Percentiles rank a stretch among this genome's conserved stretches.
phyloP scores from a whole-genome alignment of 169 alveolate genomes.

The Pseudocohnilembus persalinus region DNA sequence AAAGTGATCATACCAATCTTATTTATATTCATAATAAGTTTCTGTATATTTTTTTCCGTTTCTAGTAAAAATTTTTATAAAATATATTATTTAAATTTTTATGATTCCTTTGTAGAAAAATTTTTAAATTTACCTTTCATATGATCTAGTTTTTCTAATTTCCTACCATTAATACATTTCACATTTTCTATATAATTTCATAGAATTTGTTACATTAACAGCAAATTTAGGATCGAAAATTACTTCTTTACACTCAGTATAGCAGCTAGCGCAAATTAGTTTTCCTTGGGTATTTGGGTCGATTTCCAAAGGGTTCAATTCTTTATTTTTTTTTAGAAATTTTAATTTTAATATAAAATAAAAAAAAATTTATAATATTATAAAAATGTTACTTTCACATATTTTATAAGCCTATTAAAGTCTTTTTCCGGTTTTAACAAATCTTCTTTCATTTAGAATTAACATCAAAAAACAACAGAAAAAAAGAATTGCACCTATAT shows the following conservation, averaged over 20 bases:
- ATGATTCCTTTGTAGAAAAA: background rate
- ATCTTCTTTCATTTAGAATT: background rate
- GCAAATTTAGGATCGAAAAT: background rate
- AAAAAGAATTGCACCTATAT: background rate
- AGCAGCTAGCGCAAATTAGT: background rate
- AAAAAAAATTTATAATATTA: too few species aligned
- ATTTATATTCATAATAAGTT: background rate
- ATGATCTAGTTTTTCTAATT: background rate
- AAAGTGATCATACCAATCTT: background rate
- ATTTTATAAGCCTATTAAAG: background rate
- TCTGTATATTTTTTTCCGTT: background rate
- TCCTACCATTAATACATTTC: background rate
- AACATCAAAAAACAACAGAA: background rate
- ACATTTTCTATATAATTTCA: background rate
- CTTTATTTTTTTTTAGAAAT: background rate
- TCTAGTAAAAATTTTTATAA: too few species aligned
- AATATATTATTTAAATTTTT: too few species aligned
- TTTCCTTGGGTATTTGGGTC: background rate
- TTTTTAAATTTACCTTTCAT: background rate
- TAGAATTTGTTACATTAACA: background rate
- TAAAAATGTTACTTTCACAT: background rate
- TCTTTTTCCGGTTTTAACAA: background rate
- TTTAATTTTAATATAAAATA: too few species aligned
- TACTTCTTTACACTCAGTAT: background rate
- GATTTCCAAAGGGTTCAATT: background rate